Conservation (phyloP, 495 filamentous ascomycete genomes). For the Xylaria curta region DNA sequence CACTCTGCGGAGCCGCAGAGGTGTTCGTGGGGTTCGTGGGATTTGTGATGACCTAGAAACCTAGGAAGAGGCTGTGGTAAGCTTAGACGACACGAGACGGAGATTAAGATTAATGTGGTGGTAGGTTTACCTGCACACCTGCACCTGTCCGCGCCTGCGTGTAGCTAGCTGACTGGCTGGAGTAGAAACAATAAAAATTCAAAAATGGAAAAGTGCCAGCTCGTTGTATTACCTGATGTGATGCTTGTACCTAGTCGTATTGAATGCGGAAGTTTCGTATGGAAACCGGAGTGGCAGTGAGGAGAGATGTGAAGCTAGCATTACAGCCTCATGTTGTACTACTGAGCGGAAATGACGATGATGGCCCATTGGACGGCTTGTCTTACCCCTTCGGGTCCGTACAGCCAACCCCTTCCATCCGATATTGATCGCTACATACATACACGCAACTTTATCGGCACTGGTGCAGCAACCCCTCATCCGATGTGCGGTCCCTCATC, state of each 20-base stretch:
- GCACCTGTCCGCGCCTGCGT: neutral
- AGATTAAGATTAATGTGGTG: neutral
- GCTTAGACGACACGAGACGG: neutral
- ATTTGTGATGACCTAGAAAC: neutral
- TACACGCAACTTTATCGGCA: too few species aligned
- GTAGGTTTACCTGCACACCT: neutral
- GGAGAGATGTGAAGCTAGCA: neutral
- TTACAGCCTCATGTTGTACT: constrained; percentile 4
- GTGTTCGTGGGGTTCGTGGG: neutral
- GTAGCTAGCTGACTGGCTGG: neutral
- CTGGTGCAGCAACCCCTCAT: too few species aligned
- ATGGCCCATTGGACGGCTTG: constrained; percentile 11
- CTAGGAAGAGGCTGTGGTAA: neutral
- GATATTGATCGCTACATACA: too few species aligned
- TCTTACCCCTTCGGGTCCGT: too few species aligned
- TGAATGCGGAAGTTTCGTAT: neutral
- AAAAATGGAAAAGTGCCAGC: neutral
- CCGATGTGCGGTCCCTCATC: too few species aligned
- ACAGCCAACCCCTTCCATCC: too few species aligned
- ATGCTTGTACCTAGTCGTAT: neutral
- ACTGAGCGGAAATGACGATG: constrained; percentile 1
- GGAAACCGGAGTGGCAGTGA: neutral
- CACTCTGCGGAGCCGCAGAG: neutral
- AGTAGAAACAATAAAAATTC: neutral
- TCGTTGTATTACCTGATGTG: neutral